Base-by-base conservation (phyloP, 2,329 filamentous ascomycete genomes). In the Monilinia fructigena region DNA sequence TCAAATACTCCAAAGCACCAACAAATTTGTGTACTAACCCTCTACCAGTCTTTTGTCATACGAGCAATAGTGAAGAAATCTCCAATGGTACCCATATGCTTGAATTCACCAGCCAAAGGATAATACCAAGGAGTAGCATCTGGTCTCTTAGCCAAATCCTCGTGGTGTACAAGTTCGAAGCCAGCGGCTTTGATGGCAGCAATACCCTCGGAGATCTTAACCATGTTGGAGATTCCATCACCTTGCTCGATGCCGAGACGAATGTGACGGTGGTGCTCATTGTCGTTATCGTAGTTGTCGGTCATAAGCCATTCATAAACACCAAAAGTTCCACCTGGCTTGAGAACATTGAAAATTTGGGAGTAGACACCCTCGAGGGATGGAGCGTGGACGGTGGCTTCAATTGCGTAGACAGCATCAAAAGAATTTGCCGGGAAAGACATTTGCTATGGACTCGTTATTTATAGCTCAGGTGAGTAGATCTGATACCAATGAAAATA, bases 251-350 rank as follows among this genome's bases (percentile, higher is more conserved):
- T 99, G 70, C 90, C 93, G 23, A 97, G 87, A 70, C 95, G 91
- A 76, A 98, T 95, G 77, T 91, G 87, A 72, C 93, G 90, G 82
- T 98, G 95, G 75, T 88, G 83, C 0, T 91, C 79, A 83, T 97
- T 93, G 68, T 90, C 83, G 77, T 96, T 94, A 81, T 98, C 90
- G 80, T 97, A 99, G 31, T 89, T 82, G 70, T 97, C 93, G 8
- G 93, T 98, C 95, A 99, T 98, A 76, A 98, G 84, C 95, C 95
- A 98, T 80, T 99, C 95, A 81, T 98, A 99, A 63, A 98, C 94
- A 76, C 94, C 95, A 74, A 98, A 99, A 62, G 92, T 83, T 78
- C 95, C 94, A 68, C 95, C 95, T 26, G 95, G 95, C 85, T 98
- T 99, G 70, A 99, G 84, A 28, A 97, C 93, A 58, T 92, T 91